Evolutionary conservation across 2,329 filamentous ascomycete genomes (phyloP).

Genomic region (Pyrenophora graminea): DNA sequence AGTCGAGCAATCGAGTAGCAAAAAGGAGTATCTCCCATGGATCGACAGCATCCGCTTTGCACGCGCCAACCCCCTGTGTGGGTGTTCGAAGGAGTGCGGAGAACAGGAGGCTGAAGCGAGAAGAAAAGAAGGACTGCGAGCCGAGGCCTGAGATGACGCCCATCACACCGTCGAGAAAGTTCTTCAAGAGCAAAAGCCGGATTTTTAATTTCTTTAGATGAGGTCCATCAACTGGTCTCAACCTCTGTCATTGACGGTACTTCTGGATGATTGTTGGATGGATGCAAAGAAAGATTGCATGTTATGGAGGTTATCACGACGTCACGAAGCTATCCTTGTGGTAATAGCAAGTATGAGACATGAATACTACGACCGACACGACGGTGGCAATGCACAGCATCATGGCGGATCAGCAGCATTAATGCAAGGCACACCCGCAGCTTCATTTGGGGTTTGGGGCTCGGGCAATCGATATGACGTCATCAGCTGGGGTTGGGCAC

Average conservation of each 20-base stretch:
- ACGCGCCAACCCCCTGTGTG: constrained; percentile 10
- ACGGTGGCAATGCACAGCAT: constrained; percentile 5
- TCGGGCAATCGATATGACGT: constrained; percentile 28
- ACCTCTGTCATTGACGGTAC: neutral
- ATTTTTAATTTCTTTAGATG: constrained; percentile 46
- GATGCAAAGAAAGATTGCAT: constrained; percentile 4
- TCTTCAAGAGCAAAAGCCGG: constrained; percentile 41
- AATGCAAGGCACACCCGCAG: constrained; percentile 46
- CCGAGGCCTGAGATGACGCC: constrained; percentile 7
- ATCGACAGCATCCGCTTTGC: constrained; percentile 27
- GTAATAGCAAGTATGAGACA: constrained; percentile 15
- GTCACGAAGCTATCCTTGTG: constrained; percentile 25
- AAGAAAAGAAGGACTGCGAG: constrained; percentile 16
- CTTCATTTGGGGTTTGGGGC: constrained; percentile 20
- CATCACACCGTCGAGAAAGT: constrained; percentile 31
- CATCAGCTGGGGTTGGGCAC: constrained; percentile 24
- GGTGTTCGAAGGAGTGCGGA: constrained; percentile 15
- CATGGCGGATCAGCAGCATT: constrained; percentile 27
- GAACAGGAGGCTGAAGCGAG: constrained; percentile 23
- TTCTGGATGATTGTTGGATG: constrained; percentile 5
- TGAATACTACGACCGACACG: constrained; percentile 9
- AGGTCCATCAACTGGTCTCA: neutral
- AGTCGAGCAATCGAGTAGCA: constrained; percentile 23
- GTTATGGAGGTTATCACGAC: constrained; percentile 13
- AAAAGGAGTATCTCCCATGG: constrained; percentile 24